These are phyloP conservation scores for Leishmania gerbilli DNA, from an alignment of 208 protist genomes.

Conservation along the genomic window DNA sequence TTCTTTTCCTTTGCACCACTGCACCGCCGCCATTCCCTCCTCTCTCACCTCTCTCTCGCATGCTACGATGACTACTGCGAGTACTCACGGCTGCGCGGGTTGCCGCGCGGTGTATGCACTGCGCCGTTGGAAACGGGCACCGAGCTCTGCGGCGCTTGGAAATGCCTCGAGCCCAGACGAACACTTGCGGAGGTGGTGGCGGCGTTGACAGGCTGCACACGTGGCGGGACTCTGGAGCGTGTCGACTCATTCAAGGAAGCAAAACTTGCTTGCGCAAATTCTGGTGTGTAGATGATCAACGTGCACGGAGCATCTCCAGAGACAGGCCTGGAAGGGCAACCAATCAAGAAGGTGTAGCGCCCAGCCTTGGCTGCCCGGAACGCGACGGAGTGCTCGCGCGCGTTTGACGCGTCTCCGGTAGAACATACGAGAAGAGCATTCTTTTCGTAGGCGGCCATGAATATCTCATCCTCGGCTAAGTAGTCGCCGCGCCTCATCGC, in stretches of 20 bases:
- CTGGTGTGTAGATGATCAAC: conserved; percentile 61
- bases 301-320: conserved; percentile 58
- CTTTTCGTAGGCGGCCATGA: conserved; percentile 57
- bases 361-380: conserved; percentile 42
- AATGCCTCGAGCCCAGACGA: conserved; percentile 19
- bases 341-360: conserved; percentile 56
- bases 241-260: conserved; percentile 35
- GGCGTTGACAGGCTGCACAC: conserved; percentile 27
- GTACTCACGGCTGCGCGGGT: conserved; percentile 31
- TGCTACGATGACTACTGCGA: conserved; percentile 22
- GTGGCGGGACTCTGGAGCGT: conserved; percentile 38
- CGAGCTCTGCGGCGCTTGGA: conserved; percentile 20
- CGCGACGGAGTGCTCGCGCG: conserved; percentile 68
- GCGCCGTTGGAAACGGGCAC: conserved; percentile 26
- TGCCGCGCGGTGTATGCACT: not conserved
- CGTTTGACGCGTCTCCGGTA: conserved; percentile 66
- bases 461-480: conserved; percentile 58
- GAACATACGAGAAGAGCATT: conserved; percentile 39
- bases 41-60: not conserved
- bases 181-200: conserved; percentile 11
- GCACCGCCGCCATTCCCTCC: not conserved
- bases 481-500: conserved; percentile 43
- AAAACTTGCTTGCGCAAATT: conserved; percentile 47
- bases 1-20: not conserved
- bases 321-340: conserved; percentile 33